Evolutionary conservation across 371 early-diverging fungal species (phyloP).

Genomic region (Lichtheimia ornata): DNA sequence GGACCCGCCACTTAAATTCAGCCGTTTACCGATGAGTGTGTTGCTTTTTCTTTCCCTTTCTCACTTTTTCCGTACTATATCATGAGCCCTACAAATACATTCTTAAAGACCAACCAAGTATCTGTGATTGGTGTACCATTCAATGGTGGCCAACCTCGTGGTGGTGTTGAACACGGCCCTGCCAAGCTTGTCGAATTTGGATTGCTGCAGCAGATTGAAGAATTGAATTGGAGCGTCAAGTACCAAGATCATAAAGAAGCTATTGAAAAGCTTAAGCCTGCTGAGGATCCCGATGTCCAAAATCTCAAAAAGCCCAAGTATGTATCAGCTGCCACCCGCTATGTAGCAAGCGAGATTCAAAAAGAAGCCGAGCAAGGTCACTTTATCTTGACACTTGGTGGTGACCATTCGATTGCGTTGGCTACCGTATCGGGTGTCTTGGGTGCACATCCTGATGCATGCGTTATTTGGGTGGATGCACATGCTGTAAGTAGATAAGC

Average conservation of each 20-base stretch:
- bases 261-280: constrained; percentile 54
- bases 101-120: constrained; percentile 29
- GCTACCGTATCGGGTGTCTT: constrained; percentile 89
- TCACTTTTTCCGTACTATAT: neutral
- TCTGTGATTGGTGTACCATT: constrained; percentile 65
- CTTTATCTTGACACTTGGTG: constrained; percentile 91
- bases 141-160: constrained; percentile 80
- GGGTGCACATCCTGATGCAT: constrained; percentile 79
- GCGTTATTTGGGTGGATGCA: constrained; percentile 96
- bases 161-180: constrained; percentile 93
- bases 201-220: constrained; percentile 76
- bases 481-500: constrained; percentile 76
- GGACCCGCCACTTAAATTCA: neutral
- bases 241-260: constrained; percentile 71
- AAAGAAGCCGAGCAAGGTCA: constrained; percentile 66
- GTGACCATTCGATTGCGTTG: constrained; percentile 94
- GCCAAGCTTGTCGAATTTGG: constrained; percentile 82
- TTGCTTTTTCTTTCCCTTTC: constrained; percentile 1
- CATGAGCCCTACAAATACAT: constrained; percentile 13
- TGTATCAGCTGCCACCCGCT: constrained; percentile 78
- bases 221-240: constrained; percentile 79
- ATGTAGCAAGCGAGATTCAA: constrained; percentile 68
- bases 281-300: constrained; percentile 68
- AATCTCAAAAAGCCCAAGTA: constrained; percentile 85
- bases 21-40: neutral